Conservation (phyloP, 2,329 filamentous ascomycete species). For the Ophidiomyces ophidiicola region DNA sequence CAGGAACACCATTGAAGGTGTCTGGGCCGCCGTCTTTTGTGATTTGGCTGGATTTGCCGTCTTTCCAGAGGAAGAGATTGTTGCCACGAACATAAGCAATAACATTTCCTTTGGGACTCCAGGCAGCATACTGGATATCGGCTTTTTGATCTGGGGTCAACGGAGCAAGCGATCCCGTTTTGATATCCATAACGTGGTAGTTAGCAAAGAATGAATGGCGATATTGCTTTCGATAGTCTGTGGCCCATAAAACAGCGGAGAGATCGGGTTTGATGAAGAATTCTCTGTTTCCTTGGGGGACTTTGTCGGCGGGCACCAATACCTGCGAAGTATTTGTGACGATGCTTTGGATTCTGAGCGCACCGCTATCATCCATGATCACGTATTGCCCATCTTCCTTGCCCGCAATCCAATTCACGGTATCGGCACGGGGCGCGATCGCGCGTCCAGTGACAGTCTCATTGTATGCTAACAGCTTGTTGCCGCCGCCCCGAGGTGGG, state of each 20-base stretch:
- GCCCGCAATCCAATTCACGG: constrained; percentile 46
- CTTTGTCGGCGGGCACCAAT: constrained; percentile 46
- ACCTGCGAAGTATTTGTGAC: constrained; percentile 45
- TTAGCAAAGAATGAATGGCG: constrained; percentile 56
- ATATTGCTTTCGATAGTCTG: constrained; percentile 57
- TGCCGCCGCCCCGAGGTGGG: constrained; percentile 45
- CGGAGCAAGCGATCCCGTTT: constrained; percentile 42
- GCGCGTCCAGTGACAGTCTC: constrained; percentile 42
- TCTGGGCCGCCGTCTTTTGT: constrained; percentile 73
- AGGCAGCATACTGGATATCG: constrained; percentile 55
- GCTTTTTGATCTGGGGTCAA: constrained; percentile 48
- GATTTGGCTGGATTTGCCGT: constrained; percentile 48
- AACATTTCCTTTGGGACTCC: constrained; percentile 46
- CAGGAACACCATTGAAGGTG: constrained; percentile 80
- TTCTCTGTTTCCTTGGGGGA: constrained; percentile 47
- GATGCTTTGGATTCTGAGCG: constrained; percentile 51
- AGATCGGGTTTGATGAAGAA: constrained; percentile 50
- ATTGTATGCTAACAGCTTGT: constrained; percentile 48
- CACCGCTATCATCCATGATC: constrained; percentile 38
- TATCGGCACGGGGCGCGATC: constrained; percentile 38
- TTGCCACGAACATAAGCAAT: constrained; percentile 58
- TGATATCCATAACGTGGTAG: constrained; percentile 52
- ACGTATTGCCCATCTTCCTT: constrained; percentile 53
- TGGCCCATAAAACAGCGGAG: constrained; percentile 48
- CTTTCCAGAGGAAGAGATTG: constrained; percentile 49